These are phyloP conservation scores for Penicillium atrosanguineum DNA, from an alignment of 495 filamentous ascomycete genomes.

Conservation along the genomic window DNA sequence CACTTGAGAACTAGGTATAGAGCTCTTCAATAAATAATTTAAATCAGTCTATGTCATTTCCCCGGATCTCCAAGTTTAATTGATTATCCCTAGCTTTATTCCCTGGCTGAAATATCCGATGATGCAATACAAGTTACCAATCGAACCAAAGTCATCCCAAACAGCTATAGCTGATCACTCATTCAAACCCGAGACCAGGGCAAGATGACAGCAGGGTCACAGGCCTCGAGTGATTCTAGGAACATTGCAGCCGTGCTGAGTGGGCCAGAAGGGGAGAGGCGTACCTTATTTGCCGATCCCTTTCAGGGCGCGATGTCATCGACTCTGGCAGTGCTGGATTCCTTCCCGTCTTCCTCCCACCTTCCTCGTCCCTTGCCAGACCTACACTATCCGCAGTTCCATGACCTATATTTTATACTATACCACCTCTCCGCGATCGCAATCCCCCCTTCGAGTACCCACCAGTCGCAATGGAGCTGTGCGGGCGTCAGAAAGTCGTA, in stretches of 20 bases:
- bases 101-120: not conserved
- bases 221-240: not conserved
- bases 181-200: not conserved
- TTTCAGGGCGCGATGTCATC: constrained; percentile 42
- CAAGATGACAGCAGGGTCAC: not conserved
- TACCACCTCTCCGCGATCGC: not conserved
- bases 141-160: not conserved
- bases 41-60: not conserved
- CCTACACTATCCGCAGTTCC: not conserved
- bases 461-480: constrained; percentile 42
- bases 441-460: constrained; percentile 1
- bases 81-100: not conserved
- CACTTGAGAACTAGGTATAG: not conserved
- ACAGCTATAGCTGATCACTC: not conserved
- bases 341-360: constrained; percentile 16
- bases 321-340: constrained; percentile 35
- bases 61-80: not conserved
- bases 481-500: constrained; percentile 72
- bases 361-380: not conserved
- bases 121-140: constrained; percentile 4
- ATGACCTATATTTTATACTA: not conserved
- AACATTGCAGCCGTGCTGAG: constrained; percentile 3
- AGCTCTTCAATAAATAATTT: not conserved
- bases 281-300: constrained; percentile 40
- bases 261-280: constrained; percentile 26